phyloP scores from a whole-genome alignment of 2,329 filamentous ascomycete genomes.

The Talaromyces funiculosus region DNA sequence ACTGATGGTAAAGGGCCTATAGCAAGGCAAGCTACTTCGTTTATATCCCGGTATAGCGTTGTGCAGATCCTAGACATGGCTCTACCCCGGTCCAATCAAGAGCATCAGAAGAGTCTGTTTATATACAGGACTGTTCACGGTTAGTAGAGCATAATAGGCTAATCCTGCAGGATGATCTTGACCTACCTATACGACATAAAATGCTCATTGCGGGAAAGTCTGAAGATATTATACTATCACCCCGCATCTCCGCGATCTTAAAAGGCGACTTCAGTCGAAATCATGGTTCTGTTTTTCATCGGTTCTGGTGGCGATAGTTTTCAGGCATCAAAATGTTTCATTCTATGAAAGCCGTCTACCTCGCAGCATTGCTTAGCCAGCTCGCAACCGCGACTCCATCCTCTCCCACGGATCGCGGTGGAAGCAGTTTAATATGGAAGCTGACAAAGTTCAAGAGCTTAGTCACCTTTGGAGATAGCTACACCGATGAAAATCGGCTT shows the following conservation, averaged over 20 bases:
- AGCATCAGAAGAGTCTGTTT: too few relatives aligned
- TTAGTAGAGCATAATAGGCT: too few relatives aligned
- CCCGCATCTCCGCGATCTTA: neutral
- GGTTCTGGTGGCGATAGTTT: too few relatives aligned
- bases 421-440: conserved; percentile 16
- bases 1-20: neutral
- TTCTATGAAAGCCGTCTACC: neutral
- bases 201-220: neutral
- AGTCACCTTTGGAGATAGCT: conserved; percentile 69
- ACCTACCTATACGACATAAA: neutral
- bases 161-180: neutral
- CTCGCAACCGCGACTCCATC: neutral
- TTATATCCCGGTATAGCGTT: neutral
- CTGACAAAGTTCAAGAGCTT: conserved; percentile 54
- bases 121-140: neutral
- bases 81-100: neutral
- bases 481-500: conserved; percentile 66
- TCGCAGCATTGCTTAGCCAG: neutral
- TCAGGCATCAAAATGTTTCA: neutral
- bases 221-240: neutral
- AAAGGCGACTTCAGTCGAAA: neutral
- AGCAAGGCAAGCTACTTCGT: neutral
- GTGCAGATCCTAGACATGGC: neutral
- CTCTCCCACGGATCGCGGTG: neutral
- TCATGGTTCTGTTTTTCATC: neutral